Conservation (phyloP, 2,329 filamentous ascomycete genomes). For the Venturia aucupariae region DNA sequence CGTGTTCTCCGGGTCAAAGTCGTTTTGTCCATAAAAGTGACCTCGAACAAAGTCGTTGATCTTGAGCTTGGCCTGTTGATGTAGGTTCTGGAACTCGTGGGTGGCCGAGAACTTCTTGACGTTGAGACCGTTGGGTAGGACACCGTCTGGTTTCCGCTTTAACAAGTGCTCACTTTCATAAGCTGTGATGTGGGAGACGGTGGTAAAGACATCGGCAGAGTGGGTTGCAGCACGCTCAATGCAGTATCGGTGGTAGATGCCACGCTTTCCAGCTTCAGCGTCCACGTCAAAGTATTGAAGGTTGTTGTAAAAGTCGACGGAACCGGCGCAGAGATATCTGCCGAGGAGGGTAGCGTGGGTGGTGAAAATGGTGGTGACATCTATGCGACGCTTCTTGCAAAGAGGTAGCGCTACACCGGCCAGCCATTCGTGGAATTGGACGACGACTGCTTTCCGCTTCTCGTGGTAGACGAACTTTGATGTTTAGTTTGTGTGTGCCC, state of each 20-base stretch:
- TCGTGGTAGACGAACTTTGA: constrained; percentile 83
- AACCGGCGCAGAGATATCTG: constrained; percentile 92
- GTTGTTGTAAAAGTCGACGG: constrained; percentile 99
- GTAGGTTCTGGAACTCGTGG: constrained; percentile 97
- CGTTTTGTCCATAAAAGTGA: constrained; percentile 97
- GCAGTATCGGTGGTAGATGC: constrained; percentile 97
- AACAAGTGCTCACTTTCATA: constrained; percentile 96
- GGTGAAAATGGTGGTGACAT: constrained; percentile 96
- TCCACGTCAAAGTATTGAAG: constrained; percentile 95
- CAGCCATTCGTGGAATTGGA: constrained; percentile 98
- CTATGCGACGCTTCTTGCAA: constrained; percentile 87
- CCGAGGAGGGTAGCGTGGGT: constrained; percentile 94
- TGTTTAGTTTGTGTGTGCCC: background rate
- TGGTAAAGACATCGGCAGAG: constrained; percentile 92
- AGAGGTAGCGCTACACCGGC: constrained; percentile 87
- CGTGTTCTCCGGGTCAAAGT: constrained; percentile 94
- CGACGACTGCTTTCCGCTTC: constrained; percentile 83
- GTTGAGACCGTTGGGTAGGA: constrained; percentile 92
- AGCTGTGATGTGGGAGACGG: constrained; percentile 95
- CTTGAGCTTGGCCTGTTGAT: constrained; percentile 93
- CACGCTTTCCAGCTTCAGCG: constrained; percentile 90
- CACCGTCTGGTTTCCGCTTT: constrained; percentile 95
- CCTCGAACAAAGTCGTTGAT: constrained; percentile 97
- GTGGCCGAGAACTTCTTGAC: constrained; percentile 98
- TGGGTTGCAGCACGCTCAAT: constrained; percentile 92